Percentiles rank a stretch among this genome's conserved stretches.
phyloP scores from a whole-genome alignment of 129 eudicot genomes.

The Centaurea solstitialis region DNA sequence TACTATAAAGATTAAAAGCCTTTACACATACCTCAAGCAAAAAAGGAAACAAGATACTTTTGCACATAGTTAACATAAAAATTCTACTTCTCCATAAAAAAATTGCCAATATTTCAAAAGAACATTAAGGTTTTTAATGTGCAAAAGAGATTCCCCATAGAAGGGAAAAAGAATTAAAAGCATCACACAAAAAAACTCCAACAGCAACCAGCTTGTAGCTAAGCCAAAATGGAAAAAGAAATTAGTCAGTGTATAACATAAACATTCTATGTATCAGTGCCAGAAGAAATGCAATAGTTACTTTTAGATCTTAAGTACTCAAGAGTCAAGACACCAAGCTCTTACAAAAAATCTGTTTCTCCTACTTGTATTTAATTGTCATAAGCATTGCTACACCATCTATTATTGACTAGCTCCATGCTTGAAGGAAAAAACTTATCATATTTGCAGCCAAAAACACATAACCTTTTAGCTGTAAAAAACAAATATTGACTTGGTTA shows the following conservation, averaged over 20 bases:
- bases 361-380: neutral
- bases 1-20: neutral
- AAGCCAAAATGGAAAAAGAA: neutral
- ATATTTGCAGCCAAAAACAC: neutral
- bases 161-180: neutral
- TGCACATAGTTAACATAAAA: neutral
- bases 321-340: neutral
- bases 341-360: neutral
- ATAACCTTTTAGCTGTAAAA: neutral
- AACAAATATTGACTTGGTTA: neutral
- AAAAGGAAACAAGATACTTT: neutral
- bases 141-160: neutral
- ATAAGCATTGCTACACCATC: neutral
- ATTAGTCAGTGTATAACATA: neutral
- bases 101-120: neutral
- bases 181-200: neutral
- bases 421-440: neutral
- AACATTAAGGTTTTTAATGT: neutral
- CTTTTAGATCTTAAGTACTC: neutral
- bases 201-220: neutral
- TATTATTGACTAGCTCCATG: neutral
- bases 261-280: neutral
- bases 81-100: neutral
- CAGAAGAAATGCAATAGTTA: neutral
- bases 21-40: neutral